phyloP scores from a whole-genome alignment of 495 filamentous ascomycete genomes.

The Durotheca rogersii region DNA sequence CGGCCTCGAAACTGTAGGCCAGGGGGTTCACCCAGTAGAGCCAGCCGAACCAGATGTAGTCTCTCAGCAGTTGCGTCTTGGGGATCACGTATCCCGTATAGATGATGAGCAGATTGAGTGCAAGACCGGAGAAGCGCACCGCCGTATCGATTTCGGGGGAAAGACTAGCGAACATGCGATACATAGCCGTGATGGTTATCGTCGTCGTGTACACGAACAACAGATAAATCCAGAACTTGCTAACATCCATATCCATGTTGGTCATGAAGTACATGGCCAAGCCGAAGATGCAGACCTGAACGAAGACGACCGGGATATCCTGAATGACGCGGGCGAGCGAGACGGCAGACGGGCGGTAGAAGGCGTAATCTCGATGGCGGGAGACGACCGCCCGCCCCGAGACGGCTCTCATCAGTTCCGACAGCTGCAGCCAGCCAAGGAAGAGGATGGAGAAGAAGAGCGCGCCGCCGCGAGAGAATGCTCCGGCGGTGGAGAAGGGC shows the following conservation, averaged over 20 bases:
- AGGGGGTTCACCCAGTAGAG: constrained; percentile 57
- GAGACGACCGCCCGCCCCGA: constrained; percentile 27
- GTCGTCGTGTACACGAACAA: constrained; percentile 70
- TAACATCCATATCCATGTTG: constrained; percentile 61
- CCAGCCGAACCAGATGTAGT: constrained; percentile 61
- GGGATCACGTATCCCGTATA: constrained; percentile 56
- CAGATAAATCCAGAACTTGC: constrained; percentile 74
- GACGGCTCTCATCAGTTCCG: constrained; percentile 67
- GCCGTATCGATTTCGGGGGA: constrained; percentile 73
- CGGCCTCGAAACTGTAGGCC: constrained; percentile 59
- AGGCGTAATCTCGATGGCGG: constrained; percentile 61
- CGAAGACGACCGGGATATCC: constrained; percentile 66
- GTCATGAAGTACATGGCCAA: constrained; percentile 71
- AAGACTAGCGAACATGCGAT: constrained; percentile 74
- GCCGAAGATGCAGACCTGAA: constrained; percentile 63
- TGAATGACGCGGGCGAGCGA: constrained; percentile 65
- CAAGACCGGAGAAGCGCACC: constrained; percentile 68
- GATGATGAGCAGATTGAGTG: constrained; percentile 62
- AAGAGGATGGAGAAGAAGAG: constrained; percentile 72
- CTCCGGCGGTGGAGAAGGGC: constrained; percentile 62
- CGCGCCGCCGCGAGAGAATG: constrained; percentile 67
- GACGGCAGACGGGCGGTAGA: constrained; percentile 75
- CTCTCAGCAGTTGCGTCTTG: constrained; percentile 38
- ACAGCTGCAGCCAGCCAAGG: constrained; percentile 74
- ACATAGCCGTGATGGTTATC: constrained; percentile 66